phyloP scores from a whole-genome alignment of 179 eudicot genomes.

The Nepenthes alata region DNA sequence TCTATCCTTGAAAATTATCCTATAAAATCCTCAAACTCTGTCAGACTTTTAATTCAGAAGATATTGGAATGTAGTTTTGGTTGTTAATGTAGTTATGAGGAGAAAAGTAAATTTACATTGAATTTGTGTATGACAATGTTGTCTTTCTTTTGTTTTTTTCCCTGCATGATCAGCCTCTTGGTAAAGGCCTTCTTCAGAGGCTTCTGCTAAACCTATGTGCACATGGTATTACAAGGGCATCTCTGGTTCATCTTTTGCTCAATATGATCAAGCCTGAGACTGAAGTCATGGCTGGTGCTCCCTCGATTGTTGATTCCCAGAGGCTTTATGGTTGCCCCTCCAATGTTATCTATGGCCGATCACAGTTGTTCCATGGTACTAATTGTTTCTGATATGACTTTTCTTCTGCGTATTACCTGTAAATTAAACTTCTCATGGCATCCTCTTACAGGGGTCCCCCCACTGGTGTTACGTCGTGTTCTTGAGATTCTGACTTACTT shows the following conservation, averaged over 20 bases:
- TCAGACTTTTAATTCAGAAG: background rate
- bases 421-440: conserved; percentile 12
- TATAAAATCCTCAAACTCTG: background rate
- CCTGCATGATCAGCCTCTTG: conserved; percentile 56
- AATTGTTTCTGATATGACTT: conserved; percentile 5
- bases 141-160: background rate
- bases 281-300: conserved; percentile 32
- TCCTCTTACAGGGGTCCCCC: conserved; percentile 73
- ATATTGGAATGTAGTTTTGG: too few relatives aligned
- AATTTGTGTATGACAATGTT: background rate
- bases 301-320: conserved; percentile 47
- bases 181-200: conserved; percentile 93
- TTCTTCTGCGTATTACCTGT: background rate
- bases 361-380: conserved; percentile 79
- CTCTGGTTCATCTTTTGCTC: conserved; percentile 58
- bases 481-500: conserved; percentile 83
- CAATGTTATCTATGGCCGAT: conserved; percentile 81
- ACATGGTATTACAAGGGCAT: conserved; percentile 68
- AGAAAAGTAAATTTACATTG: background rate
- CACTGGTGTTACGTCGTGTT: conserved; percentile 76
- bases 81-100: background rate
- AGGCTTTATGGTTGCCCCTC: conserved; percentile 94
- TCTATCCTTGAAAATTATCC: too few relatives aligned
- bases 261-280: conserved; percentile 65
- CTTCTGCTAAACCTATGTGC: conserved; percentile 82